Conservation (phyloP, 2,329 filamentous ascomycete genomes). For the Alternaria brassicicola region DNA sequence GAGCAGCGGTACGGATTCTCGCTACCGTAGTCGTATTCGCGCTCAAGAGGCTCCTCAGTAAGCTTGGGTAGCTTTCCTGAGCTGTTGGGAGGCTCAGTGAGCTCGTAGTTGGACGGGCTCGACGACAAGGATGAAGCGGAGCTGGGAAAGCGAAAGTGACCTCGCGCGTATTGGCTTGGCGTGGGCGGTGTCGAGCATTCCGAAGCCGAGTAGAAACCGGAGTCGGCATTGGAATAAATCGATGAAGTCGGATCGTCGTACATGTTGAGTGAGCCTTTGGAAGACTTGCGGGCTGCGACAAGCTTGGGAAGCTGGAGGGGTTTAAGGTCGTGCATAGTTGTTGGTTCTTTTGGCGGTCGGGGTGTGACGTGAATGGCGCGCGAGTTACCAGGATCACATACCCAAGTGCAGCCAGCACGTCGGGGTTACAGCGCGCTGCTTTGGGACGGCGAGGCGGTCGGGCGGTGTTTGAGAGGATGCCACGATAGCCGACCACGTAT, state of each 20-base stretch:
- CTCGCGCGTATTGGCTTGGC: conserved; percentile 69
- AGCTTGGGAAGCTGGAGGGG: conserved; percentile 49
- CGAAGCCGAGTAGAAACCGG: conserved; percentile 60
- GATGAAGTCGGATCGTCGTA: conserved; percentile 40
- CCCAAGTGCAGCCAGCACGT: conserved; percentile 32
- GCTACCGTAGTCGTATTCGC: conserved; percentile 64
- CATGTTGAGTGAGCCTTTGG: conserved; percentile 45
- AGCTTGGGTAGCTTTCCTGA: conserved; percentile 78
- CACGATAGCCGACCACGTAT: conserved; percentile 50
- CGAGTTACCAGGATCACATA: conserved; percentile 45
- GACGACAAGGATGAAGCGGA: conserved; percentile 78
- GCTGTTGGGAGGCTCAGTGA: conserved; percentile 62
- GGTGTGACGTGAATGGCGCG: conserved; percentile 37
- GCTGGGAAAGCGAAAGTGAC: conserved; percentile 71
- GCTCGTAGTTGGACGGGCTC: conserved; percentile 57
- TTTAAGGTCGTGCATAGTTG: conserved; percentile 49
- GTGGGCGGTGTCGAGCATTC: conserved; percentile 73
- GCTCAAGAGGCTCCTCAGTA: conserved; percentile 79
- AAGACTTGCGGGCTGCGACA: conserved; percentile 46
- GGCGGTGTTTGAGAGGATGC: conserved; percentile 43
- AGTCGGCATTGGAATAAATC: conserved; percentile 44
- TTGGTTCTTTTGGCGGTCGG: conserved; percentile 21
- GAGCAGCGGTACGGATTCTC: conserved; percentile 63
- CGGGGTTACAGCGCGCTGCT: conserved; percentile 25
- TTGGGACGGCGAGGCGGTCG: conserved; percentile 39